Evolutionary conservation across 176 grass and related monocot species (phyloP), one percentile per base, ranked within the genome.

Genomic region (Triticum dicoccoides): DNA sequence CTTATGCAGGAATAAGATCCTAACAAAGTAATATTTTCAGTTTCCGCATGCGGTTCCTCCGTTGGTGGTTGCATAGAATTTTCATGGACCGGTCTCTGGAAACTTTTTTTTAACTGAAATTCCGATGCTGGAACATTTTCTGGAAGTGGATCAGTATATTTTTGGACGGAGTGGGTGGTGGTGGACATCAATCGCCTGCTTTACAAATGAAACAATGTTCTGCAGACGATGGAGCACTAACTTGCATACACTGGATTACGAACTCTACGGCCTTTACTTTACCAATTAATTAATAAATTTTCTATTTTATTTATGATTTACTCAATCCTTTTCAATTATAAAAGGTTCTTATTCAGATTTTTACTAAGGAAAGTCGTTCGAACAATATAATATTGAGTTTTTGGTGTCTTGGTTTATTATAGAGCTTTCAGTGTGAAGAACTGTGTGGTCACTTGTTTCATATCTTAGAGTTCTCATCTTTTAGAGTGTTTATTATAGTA

Each of bases 141-240:
- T 61, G 8, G 32, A 76, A 32, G 70, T 30, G 62, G 12, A 34
- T 35, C 14, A 35, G 17, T 80, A 61, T 30, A 32, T 76, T 80
- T 77, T 80, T 15, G 32, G 15, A 14, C 15, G 15, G 51, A 54
- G 51, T 54, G 15, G 51, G 51, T 54, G 51, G 83, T 49, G 78
- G 21, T 21, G 27, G 78, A 30, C 41, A 75, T 33, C 69, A 62
- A 75, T 61, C n/a, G 56, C 65, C 66, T 89, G 73, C n/a, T 81
- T 85, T 76, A 24, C 25, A 76, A 67, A 47, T 49, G 30, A 15
- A 77, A 88, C 34, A 9, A 44, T 47, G 35, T 38, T 84, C 20
- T 25, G 64, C 39, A 78, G 49, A 35, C 9, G 27, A 27, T 78
- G 45, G 49, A 52, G 47, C 63, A 77, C 33, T 67, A 82, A 66